Evolutionary conservation across 805 yeast species (phyloP).

Genomic region (Candida dajiaensis): DNA sequence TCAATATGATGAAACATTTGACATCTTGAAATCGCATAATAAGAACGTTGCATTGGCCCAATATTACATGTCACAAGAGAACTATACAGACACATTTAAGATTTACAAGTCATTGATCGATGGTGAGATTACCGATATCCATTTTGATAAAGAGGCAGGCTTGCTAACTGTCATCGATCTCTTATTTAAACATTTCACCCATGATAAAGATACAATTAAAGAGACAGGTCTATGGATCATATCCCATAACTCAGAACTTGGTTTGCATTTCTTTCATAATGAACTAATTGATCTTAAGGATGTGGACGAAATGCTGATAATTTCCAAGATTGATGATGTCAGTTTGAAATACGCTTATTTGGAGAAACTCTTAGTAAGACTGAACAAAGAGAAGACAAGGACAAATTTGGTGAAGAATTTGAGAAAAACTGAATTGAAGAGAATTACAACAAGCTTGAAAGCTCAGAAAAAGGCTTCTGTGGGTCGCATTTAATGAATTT

Average conservation of each 20-base stretch:
- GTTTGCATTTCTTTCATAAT: slow-evolving; percentile 6
- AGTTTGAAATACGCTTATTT: slow-evolving; percentile 5
- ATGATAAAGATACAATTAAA: slow-evolving; percentile 2
- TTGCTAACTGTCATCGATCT: slow-evolving; percentile 2
- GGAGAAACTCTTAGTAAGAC: slow-evolving; percentile 4
- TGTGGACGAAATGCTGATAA: slow-evolving; percentile 2
- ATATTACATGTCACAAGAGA: not conserved
- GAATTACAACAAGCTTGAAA: not conserved
- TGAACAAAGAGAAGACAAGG: slow-evolving; percentile 6
- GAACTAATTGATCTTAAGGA: not conserved
- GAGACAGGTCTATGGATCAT: slow-evolving; percentile 7
- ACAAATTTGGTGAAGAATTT: slow-evolving; percentile 3
- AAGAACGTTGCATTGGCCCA: not conserved
- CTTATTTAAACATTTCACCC: not conserved
- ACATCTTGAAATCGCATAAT: slow-evolving; percentile 1
- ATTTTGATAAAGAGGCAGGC: not conserved
- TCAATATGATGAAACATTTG: slow-evolving; percentile 5
- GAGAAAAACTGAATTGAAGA: slow-evolving; percentile 5
- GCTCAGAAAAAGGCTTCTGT: not conserved
- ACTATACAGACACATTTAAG: slow-evolving; percentile 4
- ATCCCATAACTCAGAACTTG: slow-evolving; percentile 3
- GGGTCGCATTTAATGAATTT: not conserved
- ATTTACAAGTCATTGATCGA: slow-evolving; percentile 1
- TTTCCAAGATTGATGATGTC: slow-evolving; percentile 7
- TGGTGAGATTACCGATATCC: not conserved